Conservation (phyloP, 1,139 yeast species). For the Kurtzmaniella quercitrusa region DNA sequence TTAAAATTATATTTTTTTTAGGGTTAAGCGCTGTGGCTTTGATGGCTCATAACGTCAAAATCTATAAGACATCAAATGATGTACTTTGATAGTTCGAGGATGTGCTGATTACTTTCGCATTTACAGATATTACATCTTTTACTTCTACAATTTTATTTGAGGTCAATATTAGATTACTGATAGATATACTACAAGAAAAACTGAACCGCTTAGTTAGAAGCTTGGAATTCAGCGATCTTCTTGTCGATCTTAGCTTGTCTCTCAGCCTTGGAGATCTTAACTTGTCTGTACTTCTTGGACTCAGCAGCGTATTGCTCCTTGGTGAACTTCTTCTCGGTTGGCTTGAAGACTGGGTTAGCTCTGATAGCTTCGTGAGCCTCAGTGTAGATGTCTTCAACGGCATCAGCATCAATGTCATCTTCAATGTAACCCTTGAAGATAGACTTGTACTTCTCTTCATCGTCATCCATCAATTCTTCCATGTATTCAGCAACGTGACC, state of each 20-base stretch:
- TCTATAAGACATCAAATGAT: no score
- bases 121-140: neutral
- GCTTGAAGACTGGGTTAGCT: conserved; percentile 91
- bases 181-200: conserved; percentile 1
- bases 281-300: conserved; percentile 86
- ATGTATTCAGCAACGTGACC: conserved; percentile 99
- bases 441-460: conserved; percentile 98
- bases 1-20: no score
- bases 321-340: conserved; percentile 90
- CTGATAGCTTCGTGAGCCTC: conserved; percentile 96
- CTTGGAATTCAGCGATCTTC: conserved; percentile 85
- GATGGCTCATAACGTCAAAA: neutral
- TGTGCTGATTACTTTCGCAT: neutral
- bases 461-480: conserved; percentile 99
- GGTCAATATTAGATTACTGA: neutral
- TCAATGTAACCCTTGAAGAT: conserved; percentile 96
- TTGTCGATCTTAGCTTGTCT: conserved; percentile 85
- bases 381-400: conserved; percentile 90
- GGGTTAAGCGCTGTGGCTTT: neutral
- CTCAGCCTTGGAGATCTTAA: conserved; percentile 87
- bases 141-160: neutral
- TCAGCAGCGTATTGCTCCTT: conserved; percentile 98
- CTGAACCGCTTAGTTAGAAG: conserved; percentile 38
- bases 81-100: no score
- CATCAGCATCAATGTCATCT: conserved; percentile 97